These are phyloP conservation scores for Magnaporthiopsis poae DNA, from an alignment of 2,329 filamentous ascomycete genomes.

Conservation along the genomic window DNA sequence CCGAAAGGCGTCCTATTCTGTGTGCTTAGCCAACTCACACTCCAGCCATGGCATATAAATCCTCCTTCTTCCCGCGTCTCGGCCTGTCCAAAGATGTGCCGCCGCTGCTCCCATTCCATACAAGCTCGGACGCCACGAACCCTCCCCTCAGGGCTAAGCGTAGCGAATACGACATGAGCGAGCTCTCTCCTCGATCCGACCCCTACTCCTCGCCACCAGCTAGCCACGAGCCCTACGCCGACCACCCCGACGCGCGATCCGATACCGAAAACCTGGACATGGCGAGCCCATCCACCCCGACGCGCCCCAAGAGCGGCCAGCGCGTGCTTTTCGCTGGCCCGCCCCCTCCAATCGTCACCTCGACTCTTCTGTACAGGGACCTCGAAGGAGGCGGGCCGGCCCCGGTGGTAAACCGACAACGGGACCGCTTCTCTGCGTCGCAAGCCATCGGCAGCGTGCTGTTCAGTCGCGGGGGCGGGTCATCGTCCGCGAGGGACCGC, in stretches of 20 bases:
- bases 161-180: conserved; percentile 25
- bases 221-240: conserved; percentile 5
- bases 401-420: conserved; percentile 6
- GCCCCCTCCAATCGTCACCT: conserved; percentile 35
- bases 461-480: conserved; percentile 22
- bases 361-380: conserved; percentile 20
- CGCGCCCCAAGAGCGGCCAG: conserved; percentile 20
- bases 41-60: conserved; percentile 10
- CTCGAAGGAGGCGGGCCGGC: conserved; percentile 18
- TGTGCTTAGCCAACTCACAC: neutral
- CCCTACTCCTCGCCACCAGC: conserved; percentile 1
- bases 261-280: conserved; percentile 9
- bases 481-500: conserved; percentile 13
- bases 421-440: conserved; percentile 16
- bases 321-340: conserved; percentile 35
- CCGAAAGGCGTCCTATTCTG: neutral
- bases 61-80: conserved; percentile 23
- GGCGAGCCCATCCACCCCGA: conserved; percentile 12
- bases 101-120: conserved; percentile 21
- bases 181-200: conserved; percentile 23
- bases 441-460: conserved; percentile 26
- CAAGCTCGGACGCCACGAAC: conserved; percentile 10
- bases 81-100: conserved; percentile 17
- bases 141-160: conserved; percentile 19
- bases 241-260: conserved; percentile 9